Evolutionary conservation across 1,139 yeast species (phyloP).

Genomic region (Oligophagozyma castellii): DNA sequence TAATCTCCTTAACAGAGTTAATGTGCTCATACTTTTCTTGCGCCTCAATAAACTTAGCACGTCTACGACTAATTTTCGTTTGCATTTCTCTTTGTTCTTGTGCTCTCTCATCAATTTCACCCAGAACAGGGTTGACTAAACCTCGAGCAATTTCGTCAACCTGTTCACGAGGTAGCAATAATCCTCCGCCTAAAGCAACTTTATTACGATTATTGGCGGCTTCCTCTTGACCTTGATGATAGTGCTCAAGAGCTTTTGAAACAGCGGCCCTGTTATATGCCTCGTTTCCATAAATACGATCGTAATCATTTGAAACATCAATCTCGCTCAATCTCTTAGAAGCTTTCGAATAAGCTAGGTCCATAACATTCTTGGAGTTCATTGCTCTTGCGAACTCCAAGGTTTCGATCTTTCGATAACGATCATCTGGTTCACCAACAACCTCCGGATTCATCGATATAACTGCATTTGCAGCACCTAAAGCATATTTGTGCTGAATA

Average conservation of each 20-base stretch:
- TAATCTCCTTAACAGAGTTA: constrained; percentile 29
- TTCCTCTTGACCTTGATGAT: constrained; percentile 28
- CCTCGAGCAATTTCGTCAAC: constrained; percentile 68
- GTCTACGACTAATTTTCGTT: constrained; percentile 29
- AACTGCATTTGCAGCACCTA: constrained; percentile 38
- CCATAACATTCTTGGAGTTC: constrained; percentile 35
- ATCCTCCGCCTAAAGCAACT: constrained; percentile 80
- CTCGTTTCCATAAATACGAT: constrained; percentile 25
- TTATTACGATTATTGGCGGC: constrained; percentile 13
- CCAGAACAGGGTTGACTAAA: constrained; percentile 74
- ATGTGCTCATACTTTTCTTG: no score
- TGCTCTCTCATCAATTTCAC: constrained; percentile 61
- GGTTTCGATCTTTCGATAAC: constrained; percentile 4
- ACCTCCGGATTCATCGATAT: constrained; percentile 19
- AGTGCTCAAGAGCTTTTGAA: constrained; percentile 35
- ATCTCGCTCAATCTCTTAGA: constrained; percentile 33
- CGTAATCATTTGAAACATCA: constrained; percentile 28
- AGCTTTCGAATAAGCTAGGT: constrained; percentile 50
- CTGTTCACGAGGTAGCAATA: constrained; percentile 61
- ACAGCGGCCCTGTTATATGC: constrained; percentile 35
- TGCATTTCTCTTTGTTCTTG: constrained; percentile 58
- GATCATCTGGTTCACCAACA: constrained; percentile 4
- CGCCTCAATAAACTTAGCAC: no score
- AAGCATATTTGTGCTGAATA: constrained; percentile 24
- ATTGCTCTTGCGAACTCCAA: constrained; percentile 9